These are phyloP conservation scores for Suillus decipiens DNA, from an alignment of 768 basidiomycete genomes.

Conservation along the genomic window DNA sequence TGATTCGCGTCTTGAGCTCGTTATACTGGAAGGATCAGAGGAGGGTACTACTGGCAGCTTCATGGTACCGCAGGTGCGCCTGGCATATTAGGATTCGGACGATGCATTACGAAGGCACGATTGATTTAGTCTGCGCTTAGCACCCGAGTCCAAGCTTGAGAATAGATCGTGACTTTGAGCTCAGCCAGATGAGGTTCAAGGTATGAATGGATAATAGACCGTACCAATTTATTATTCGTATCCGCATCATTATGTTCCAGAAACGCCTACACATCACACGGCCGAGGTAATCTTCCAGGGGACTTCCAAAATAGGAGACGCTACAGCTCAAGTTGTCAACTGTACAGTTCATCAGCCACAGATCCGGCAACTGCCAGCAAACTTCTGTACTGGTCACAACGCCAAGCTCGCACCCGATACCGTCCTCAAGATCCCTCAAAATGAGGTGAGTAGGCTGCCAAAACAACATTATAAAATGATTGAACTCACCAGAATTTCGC, in stretches of 20 bases:
- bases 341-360: constrained; percentile 37
- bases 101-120: neutral
- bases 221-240: neutral
- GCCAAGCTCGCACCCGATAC: constrained; percentile 11
- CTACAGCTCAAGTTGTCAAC: constrained; percentile 7
- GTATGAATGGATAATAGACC: neutral
- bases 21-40: neutral
- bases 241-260: neutral
- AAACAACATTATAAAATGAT: neutral
- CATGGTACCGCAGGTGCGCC: neutral
- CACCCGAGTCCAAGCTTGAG: neutral
- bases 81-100: neutral
- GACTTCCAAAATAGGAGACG: constrained; percentile 12
- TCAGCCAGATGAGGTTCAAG: neutral
- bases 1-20: neutral
- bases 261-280: neutral
- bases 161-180: neutral
- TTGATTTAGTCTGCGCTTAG: neutral
- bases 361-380: constrained; percentile 27
- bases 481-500: constrained; percentile 22
- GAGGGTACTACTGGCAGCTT: neutral
- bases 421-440: constrained; percentile 39
- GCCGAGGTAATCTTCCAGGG: constrained; percentile 17
- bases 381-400: neutral
- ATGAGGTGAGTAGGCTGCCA: constrained; percentile 56